phyloP scores from a whole-genome alignment of 148 eudicot species.

The Nepenthes mirabilis region DNA sequence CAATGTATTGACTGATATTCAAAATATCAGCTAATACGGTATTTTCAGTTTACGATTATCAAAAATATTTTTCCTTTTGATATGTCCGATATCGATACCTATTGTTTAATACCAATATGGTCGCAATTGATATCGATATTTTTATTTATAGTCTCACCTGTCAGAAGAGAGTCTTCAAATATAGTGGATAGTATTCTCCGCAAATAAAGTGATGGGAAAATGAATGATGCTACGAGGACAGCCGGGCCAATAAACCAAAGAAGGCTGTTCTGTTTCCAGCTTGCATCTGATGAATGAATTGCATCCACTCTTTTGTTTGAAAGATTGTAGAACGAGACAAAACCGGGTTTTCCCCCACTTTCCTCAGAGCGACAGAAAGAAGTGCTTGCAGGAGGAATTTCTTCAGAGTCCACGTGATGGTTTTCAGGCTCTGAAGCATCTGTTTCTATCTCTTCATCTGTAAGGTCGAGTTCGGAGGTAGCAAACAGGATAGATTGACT shows the following conservation, averaged over 20 bases:
- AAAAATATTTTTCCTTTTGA: no score
- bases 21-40: no score
- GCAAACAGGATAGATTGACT: slow-evolving; percentile 24
- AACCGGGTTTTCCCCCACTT: slow-evolving; percentile 68
- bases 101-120: no score
- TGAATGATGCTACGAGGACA: slow-evolving; percentile 74
- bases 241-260: slow-evolving; percentile 87
- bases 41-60: no score
- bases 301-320: slow-evolving; percentile 20
- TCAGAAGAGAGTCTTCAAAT: slow-evolving; percentile 91
- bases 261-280: slow-evolving; percentile 34
- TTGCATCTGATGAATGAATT: slow-evolving; percentile 10
- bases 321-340: slow-evolving; percentile 50
- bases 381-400: slow-evolving; percentile 10
- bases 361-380: slow-evolving; percentile 18
- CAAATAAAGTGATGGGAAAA: slow-evolving; percentile 88
- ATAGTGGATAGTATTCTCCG: slow-evolving; percentile 76
- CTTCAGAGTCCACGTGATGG: slow-evolving; percentile 17
- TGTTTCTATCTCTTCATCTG: slow-evolving; percentile 28
- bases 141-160: slow-evolving; percentile 35
- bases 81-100: no score
- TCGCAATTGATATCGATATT: no score
- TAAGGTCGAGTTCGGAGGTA: slow-evolving; percentile 28
- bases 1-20: no score
- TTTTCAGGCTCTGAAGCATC: slow-evolving; percentile 38